Percentiles rank a stretch among this genome's conserved stretches.
Conservation (phyloP, 148 eudicot species). For the Rhododendron vialii region DNA sequence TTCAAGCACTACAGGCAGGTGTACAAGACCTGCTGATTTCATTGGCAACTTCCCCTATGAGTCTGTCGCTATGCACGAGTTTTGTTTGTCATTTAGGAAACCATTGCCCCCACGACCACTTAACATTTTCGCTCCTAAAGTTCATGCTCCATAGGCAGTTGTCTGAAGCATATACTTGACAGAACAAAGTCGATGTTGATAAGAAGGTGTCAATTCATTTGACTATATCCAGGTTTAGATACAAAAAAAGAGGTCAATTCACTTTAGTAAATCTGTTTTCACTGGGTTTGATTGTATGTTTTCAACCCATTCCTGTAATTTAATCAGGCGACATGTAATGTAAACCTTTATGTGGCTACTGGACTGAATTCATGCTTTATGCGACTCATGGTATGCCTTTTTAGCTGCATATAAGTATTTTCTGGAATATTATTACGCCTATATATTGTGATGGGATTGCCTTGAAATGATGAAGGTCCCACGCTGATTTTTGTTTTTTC, state of each 20-base stretch:
- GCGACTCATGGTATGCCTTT: background rate
- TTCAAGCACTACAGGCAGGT: background rate
- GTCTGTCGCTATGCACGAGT: background rate
- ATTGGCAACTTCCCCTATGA: background rate
- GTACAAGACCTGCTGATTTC: background rate
- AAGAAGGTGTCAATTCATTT: background rate
- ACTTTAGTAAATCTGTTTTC: background rate
- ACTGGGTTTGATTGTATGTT: background rate
- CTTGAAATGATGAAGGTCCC: background rate
- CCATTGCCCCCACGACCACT: background rate
- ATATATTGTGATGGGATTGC: background rate
- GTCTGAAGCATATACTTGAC: background rate
- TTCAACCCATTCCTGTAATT: background rate
- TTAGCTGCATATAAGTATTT: background rate
- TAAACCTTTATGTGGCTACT: background rate
- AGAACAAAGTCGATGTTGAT: background rate
- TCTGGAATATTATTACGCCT: background rate
- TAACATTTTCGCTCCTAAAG: background rate
- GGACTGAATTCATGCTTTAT: background rate
- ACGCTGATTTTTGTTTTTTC: background rate
- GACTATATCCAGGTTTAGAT: background rate
- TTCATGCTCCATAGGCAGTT: background rate
- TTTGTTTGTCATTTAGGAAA: background rate
- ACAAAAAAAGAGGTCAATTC: conserved; percentile 2
- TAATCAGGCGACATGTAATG: background rate